Evolutionary conservation across 192 early-diverging fungal species (phyloP), one percentile per base, ranked within the genome.

Genomic region (Dispira simplex): DNA sequence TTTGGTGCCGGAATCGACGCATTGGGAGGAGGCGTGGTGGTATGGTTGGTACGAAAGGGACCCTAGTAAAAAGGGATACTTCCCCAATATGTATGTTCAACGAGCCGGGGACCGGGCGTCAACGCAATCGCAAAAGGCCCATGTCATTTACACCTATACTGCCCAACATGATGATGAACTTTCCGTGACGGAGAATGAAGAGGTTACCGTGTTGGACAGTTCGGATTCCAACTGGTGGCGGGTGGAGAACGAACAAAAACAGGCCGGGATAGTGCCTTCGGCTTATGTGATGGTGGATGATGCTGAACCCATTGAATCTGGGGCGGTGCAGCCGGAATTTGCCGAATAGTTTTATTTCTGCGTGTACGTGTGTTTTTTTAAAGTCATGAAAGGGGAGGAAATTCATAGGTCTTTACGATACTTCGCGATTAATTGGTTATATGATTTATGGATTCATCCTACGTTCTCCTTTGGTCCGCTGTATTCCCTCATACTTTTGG

Each of bases 161-260:
- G 54, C 54, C 54, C 54, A 56, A 26, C 54, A 56, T 26, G 25
- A 26, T 3, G 54, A 56, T 10, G 54, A 56, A 10, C 54, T 56
- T 13, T 26, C 54, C 16, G 54, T 56, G 3, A 26, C 54, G 20
- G 54, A 3, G 13, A 56, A 56, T 10, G 54, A 56, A 26, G 54
- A 20, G 3, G 54, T 56, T 13, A 26, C 25, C 2, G 25, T 56
- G n/a, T 26, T 56, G 20, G 54, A 56, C 27, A 20, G 54, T 3
- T 56, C 54, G 23, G 54, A 56, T 56, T 3, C 54, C 10, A 26
- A 56, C 25, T 56, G 54, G 54, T 56, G 54, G 54, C 54, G 54
- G 20, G 54, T 56, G 25, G 54, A 56, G 54, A 26, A 56, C 20
- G 12, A 56, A 27, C 23, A 18, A 3, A 56, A 56, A 26, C 54